Evolutionary conservation across 345 rosid species (phyloP), one percentile per base, ranked within the genome.

Genomic region (Cochlearia excelsa): DNA sequence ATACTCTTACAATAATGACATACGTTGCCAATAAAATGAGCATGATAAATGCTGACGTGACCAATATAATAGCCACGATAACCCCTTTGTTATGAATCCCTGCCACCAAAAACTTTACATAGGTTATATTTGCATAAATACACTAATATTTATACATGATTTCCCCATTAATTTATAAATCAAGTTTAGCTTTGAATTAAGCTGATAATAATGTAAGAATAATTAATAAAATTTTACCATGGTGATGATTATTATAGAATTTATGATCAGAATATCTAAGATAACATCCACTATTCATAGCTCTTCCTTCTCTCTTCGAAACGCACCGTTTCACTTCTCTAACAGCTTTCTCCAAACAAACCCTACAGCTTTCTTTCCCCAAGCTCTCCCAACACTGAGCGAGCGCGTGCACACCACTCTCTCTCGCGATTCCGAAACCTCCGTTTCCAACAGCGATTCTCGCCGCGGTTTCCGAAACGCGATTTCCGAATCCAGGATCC

Each of bases 361-460:
- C 44, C 2, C 43, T 46, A 54, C 86, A 79, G 3, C 46, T 29
- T 23, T 75, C 64, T 1, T 2, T 8, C 44, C 64, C 75, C 66
- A 79, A 42, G 30, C 71, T 73, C 65, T 65, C 77, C 83, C 78
- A 82, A 68, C 80, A 79, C 60, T 46, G 78, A 6, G 72, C 83
- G 55, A 82, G 63, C 16, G 78, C 82, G 43, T 74, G 69, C 0
- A 58, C 63, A 1, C 74, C 74, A 65, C 42, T 31, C 46, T 44
- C 67, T 39, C 37, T 62, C 0, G 73, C 73, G 4, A 61, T 4
- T 52, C 67, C 74, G 6, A 75, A 82, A 11, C 80, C 81, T 39
- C 62, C 30, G 9, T 27, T n/a, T 4, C 11, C 9, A 30, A 60
- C 61, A 0, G 73, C 73, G 1, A 16, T 28, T 46, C 57, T 68